Base-by-base conservation (phyloP, 2,329 filamentous ascomycete genomes). In the Didymellaceae sp. region DNA sequence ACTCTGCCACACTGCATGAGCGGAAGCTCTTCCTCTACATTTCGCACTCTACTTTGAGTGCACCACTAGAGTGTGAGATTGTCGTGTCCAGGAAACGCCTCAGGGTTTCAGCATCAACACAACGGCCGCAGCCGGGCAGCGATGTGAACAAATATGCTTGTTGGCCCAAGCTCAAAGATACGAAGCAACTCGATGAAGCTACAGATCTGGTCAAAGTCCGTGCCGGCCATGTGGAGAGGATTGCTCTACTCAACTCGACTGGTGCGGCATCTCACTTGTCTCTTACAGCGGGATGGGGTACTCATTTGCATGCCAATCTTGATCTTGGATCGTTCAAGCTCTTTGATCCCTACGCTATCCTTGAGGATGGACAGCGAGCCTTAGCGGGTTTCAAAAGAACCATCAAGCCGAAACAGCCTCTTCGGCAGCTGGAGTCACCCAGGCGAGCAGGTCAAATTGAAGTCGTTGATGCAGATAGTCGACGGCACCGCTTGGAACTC, bases 11-110 rank as follows among this genome's bases (percentile, higher is more conserved):
- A 6, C 59, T 72, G 4, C 67, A 73, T 42, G 69, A 73, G 39
- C 61, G 72, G n/a, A 70, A 66, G 24, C 44, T 74, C 10, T 73
- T 68, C 47, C 30, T 75, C 11, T 73, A 75, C 52, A 70, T 75
- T 38, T 60, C 68, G 18, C 68, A 74, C 45, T 51, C 63, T 9
- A 66, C 71, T 17, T 54, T 70, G 18, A 54, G 59, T 32, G 54
- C 65, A 26, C 71, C 71, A 2, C 48, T 75, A 1, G 70, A 75
- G 33, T 68, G 68, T 34, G 72, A 75, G 37, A 59, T 74, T 16
- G 62, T 66, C 8, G 64, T 75, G 17, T 66, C 66, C 3, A 63
- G 70, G n/a, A 72, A 69, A 55, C 59, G 70, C 13, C 52, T 74
- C 13, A 64, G 70, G 6, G 61, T 65, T 1, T 56, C 64, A 11